Evolutionary conservation across 75 land plant species (phyloP).

Genomic region (Selaginella moellendorffii): DNA sequence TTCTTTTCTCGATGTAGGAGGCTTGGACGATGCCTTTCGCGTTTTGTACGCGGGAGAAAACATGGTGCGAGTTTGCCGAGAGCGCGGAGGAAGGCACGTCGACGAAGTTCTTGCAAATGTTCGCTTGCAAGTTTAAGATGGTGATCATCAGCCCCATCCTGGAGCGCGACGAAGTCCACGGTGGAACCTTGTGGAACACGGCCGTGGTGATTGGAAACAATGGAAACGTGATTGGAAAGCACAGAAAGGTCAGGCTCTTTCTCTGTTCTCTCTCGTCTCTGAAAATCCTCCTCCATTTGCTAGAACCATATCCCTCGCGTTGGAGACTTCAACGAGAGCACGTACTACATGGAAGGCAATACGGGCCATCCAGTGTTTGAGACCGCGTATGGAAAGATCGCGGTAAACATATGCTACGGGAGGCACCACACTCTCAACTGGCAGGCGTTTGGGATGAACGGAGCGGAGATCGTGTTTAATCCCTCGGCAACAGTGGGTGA

Average conservation of each 20-base stretch:
- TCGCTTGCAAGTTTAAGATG: conserved; percentile 82
- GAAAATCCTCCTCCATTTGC: neutral
- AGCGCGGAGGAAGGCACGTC: conserved; percentile 69
- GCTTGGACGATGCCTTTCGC: conserved; percentile 99
- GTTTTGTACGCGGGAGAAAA: conserved; percentile 92
- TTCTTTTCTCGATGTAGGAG: conserved; percentile 35
- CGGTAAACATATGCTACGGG: conserved; percentile 90
- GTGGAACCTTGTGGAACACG: conserved; percentile 92
- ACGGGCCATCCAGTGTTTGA: conserved; percentile 99
- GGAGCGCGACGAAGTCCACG: conserved; percentile 89
- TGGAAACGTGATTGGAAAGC: conserved; percentile 95
- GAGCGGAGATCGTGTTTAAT: conserved; percentile 98
- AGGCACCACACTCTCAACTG: conserved; percentile 96
- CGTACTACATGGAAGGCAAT: conserved; percentile 98
- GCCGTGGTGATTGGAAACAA: conserved; percentile 91
- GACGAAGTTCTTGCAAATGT: conserved; percentile 55
- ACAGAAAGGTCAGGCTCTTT: conserved; percentile 58
- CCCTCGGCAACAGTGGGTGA: conserved; percentile 99
- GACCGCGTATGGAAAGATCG: conserved; percentile 85
- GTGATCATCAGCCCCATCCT: conserved; percentile 88
- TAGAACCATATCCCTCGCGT: conserved; percentile 98
- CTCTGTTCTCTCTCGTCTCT: neutral
- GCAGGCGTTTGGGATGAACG: conserved; percentile 95
- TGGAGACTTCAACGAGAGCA: conserved; percentile 99
- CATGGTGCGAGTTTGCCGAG: conserved; percentile 99